Percentiles rank a stretch among this genome's conserved stretches.
phyloP scores from a whole-genome alignment of 768 basidiomycete genomes.

The Lactarius sanguifluus region DNA sequence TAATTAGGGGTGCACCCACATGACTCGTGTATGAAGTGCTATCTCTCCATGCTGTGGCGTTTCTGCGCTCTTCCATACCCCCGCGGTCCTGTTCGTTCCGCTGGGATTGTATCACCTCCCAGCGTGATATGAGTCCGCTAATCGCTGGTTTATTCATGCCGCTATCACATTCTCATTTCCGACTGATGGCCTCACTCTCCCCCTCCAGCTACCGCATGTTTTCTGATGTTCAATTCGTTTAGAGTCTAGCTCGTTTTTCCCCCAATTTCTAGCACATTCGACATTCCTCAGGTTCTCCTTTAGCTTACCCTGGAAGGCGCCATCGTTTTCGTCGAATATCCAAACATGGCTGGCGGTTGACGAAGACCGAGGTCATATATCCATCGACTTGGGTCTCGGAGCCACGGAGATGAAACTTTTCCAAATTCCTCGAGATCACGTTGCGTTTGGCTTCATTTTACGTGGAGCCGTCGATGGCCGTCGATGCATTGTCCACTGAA shows the following conservation, averaged over 20 bases:
- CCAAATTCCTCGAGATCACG: conserved; percentile 8
- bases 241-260: background rate
- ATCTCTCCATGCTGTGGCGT: conserved; percentile 1
- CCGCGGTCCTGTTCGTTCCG: background rate
- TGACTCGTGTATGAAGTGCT: background rate
- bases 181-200: background rate
- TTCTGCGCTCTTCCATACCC: background rate
- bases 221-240: conserved; percentile 6
- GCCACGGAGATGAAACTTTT: conserved; percentile 22
- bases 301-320: background rate
- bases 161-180: conserved; percentile 20
- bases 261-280: background rate
- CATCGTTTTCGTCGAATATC: background rate
- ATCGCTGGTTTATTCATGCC: background rate
- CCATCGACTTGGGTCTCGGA: conserved; percentile 13
- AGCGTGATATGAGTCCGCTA: background rate
- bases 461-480: background rate
- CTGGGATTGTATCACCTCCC: background rate
- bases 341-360: background rate
- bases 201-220: background rate
- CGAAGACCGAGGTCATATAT: background rate
- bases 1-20: background rate
- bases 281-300: background rate
- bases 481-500: background rate
- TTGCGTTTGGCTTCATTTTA: background rate